Conservation (phyloP, 208 protist genomes). For the Leishmania mexicana region DNA sequence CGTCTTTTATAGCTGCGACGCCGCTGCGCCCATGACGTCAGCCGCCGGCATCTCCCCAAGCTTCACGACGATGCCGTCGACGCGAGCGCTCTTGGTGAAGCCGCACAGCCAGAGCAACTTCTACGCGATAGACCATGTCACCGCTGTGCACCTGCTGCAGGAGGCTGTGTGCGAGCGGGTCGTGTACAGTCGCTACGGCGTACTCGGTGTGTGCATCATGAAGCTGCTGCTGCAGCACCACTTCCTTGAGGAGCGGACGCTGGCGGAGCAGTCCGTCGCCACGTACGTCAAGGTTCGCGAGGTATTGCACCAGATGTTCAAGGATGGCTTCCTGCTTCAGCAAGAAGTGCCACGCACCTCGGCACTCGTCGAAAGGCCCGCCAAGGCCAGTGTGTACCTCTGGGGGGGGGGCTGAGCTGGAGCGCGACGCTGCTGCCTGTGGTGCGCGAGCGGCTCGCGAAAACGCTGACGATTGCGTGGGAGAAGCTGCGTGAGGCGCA, state of each 20-base stretch:
- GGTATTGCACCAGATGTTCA: conserved; percentile 74
- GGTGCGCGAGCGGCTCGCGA: conserved; percentile 53
- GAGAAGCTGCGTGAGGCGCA: conserved; percentile 39
- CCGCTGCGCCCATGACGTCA: conserved; percentile 9
- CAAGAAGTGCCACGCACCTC: conserved; percentile 69
- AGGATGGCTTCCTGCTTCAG: conserved; percentile 69
- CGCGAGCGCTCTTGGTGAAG: conserved; percentile 23
- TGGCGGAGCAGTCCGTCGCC: conserved; percentile 81
- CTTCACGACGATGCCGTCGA: background rate
- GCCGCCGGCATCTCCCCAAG: background rate
- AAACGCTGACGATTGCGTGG: conserved; percentile 45
- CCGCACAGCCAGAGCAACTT: conserved; percentile 18
- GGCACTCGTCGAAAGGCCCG: conserved; percentile 47
- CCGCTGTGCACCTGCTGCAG: conserved; percentile 49
- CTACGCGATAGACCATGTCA: conserved; percentile 26
- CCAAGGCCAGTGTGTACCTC: conserved; percentile 67
- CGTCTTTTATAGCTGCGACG: conserved; percentile 17
- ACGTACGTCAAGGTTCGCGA: conserved; percentile 65
- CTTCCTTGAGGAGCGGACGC: conserved; percentile 72
- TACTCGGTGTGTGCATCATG: conserved; percentile 79
- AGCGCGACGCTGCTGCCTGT: conserved; percentile 40
- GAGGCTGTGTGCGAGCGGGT: conserved; percentile 64
- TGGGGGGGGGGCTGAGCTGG: conserved; percentile 63
- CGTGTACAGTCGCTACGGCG: conserved; percentile 74
- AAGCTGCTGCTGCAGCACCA: conserved; percentile 75